Evolutionary conservation across 2,329 filamentous ascomycete genomes (phyloP).

Genomic region (Neonectria magnoliae): DNA sequence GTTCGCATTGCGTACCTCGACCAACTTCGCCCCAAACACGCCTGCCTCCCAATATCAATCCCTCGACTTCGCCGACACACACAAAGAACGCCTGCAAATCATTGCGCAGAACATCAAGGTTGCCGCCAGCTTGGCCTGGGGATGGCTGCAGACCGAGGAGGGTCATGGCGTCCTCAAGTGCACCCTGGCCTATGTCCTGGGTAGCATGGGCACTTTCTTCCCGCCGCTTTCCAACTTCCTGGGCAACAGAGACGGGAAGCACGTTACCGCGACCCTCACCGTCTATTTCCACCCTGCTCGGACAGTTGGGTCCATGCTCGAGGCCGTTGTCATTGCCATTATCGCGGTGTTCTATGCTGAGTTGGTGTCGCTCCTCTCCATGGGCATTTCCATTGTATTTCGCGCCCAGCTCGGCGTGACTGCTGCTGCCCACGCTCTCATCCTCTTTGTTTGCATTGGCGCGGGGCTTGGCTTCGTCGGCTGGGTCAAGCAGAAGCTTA

Average conservation of each 20-base stretch:
- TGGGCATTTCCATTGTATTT: slow-evolving; percentile 87
- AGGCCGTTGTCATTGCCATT: slow-evolving; percentile 80
- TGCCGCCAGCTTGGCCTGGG: slow-evolving; percentile 63
- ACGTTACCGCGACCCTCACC: slow-evolving; percentile 91
- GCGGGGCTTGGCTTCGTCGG: slow-evolving; percentile 88
- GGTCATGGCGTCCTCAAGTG: slow-evolving; percentile 89
- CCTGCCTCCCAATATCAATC: slow-evolving; percentile 30
- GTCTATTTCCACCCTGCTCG: slow-evolving; percentile 95
- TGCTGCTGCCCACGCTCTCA: slow-evolving; percentile 78
- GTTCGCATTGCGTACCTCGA: slow-evolving; percentile 76
- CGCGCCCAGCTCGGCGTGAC: slow-evolving; percentile 73
- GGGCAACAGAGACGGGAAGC: slow-evolving; percentile 88
- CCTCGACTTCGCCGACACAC: slow-evolving; percentile 42
- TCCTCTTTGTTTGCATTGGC: slow-evolving; percentile 85
- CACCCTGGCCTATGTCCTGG: slow-evolving; percentile 87
- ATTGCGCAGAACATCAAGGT: slow-evolving; percentile 51
- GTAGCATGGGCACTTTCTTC: slow-evolving; percentile 87
- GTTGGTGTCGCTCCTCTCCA: slow-evolving; percentile 81
- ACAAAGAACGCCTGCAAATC: slow-evolving; percentile 48
- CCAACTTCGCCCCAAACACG: slow-evolving; percentile 33
- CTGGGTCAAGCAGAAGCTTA: slow-evolving; percentile 84
- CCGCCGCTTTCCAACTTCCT: slow-evolving; percentile 76
- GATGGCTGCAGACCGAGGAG: slow-evolving; percentile 69
- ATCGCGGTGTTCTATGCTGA: slow-evolving; percentile 78
- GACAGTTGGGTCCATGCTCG: slow-evolving; percentile 87